Evolutionary conservation across 1,139 yeast species (phyloP).

Genomic region (Blastobotrys serpentis): DNA sequence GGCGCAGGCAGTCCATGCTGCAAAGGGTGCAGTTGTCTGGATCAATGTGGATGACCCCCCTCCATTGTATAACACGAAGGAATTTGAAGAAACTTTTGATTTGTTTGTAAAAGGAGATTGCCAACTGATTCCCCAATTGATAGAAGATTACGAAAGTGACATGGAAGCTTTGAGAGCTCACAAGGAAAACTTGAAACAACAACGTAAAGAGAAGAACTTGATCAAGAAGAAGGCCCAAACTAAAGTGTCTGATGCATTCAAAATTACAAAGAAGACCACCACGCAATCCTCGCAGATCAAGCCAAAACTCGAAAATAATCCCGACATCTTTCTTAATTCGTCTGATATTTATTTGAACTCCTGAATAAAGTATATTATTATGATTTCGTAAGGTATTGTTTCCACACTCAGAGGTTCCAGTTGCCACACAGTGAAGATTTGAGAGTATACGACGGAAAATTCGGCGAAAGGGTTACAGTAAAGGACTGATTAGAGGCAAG

Average conservation of each 20-base stretch:
- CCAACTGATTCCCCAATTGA: constrained; percentile 46
- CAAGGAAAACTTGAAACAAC: constrained; percentile 23
- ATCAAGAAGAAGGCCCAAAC: constrained; percentile 13
- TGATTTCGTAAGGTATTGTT: no score
- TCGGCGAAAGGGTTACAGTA: no score
- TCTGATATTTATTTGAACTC: constrained; percentile 1
- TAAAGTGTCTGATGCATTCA: constrained; percentile 18
- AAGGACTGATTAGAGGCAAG: no score
- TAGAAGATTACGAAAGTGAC: constrained; percentile 37
- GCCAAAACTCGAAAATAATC: not conserved
- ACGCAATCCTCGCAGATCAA: constrained; percentile 5
- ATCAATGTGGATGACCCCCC: constrained; percentile 55
- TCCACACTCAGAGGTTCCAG: no score
- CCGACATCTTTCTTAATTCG: not conserved
- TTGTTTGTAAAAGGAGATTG: constrained; percentile 60
- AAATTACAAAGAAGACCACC: constrained; percentile 17
- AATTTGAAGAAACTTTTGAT: constrained; percentile 54
- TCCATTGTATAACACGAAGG: constrained; percentile 43
- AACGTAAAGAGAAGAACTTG: constrained; percentile 10
- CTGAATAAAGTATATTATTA: no score
- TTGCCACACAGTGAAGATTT: no score
- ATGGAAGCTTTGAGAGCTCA: constrained; percentile 14
- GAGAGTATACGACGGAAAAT: no score
- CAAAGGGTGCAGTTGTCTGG: constrained; percentile 58
- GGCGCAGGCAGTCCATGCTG: constrained; percentile 62